Evolutionary conservation across 2,329 filamentous ascomycete species (phyloP), one percentile per base, ranked within the genome.

Genomic region (Didymella pomorum): DNA sequence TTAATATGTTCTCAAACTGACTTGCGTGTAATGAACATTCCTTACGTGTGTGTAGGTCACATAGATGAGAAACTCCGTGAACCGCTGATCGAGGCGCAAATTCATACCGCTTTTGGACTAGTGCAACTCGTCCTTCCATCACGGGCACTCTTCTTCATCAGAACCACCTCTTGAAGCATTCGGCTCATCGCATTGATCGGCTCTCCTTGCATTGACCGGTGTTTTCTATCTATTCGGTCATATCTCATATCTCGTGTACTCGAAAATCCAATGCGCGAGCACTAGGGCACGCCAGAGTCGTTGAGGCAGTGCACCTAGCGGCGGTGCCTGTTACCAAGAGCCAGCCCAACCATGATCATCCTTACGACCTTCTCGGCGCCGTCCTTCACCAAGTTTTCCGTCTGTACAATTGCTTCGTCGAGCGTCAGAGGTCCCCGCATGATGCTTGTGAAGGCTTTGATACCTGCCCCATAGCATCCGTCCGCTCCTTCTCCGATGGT

Each of bases 401-500:
- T 76, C 58, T 76, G 68, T 14, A 60, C 56, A 35, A 76, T 77
- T 39, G 75, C 74, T 50, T 73, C 68, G 46, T 75, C 71, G 31
- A 78, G 58, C 11, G 75, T 72, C 20, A 68, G 63, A 1, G 75
- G 74, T 0, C 69, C 72, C 58, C 68, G 70, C 20, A 77, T 52
- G 31, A 77, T 76, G 57, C 73, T 75, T 39, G 76, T 72, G 52
- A 72, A 78, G 25, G 75, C 75, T 61, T 79, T 68, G 54, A 72
- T 72, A 11, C 71, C 71, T 20, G 70, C 65, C 9, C 60, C 61
- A 39, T 72, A 72, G 35, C 66, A 70, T 28, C 59, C 65, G 18
- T 71, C 71, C 18, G 70, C 70, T 39, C 69, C 71, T 37, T 69
- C 66, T 12, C 70, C 71, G 44, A 72, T 71, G 2, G 66, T 69